Evolutionary conservation across 345 rosid genomes (phyloP).

Genomic region (Brassica napus): DNA sequence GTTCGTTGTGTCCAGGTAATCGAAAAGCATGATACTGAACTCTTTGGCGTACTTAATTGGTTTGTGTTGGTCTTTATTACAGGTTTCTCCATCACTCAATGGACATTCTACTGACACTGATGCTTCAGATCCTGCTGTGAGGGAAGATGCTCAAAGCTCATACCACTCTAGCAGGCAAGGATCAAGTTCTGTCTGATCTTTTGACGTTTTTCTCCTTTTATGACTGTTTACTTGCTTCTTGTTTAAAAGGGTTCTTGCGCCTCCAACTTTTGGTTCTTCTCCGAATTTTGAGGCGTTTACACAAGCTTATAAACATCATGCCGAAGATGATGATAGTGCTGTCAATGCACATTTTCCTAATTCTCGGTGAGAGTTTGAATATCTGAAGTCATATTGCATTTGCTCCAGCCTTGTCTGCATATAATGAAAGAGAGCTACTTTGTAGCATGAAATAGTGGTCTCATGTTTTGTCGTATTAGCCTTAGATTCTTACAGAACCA

Average conservation of each 20-base stretch:
- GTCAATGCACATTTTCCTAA: conserved; percentile 45
- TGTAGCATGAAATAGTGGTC: conserved; percentile 9
- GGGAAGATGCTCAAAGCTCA: conserved; percentile 81
- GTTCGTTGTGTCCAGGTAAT: conserved; percentile 86
- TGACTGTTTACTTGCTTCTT: conserved; percentile 26
- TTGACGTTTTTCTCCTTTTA: neutral
- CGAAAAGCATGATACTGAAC: too few relatives aligned
- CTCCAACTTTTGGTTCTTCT: conserved; percentile 97
- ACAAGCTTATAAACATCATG: conserved; percentile 49
- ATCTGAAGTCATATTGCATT: neutral
- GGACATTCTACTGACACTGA: conserved; percentile 50
- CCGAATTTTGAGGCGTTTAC: conserved; percentile 70
- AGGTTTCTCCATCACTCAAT: conserved; percentile 64
- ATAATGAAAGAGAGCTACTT: neutral
- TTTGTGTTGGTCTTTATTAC: conserved; percentile 13
- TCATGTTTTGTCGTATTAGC: conserved; percentile 10
- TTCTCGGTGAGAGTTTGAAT: conserved; percentile 30
- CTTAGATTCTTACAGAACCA: conserved; percentile 20
- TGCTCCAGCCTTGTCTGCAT: conserved; percentile 10
- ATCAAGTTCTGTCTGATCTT: too few relatives aligned
- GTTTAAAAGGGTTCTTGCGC: conserved; percentile 62
- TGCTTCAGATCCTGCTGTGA: conserved; percentile 55
- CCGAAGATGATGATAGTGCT: conserved; percentile 64
- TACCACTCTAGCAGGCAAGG: conserved; percentile 52
- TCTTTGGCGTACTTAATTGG: too few relatives aligned